Evolutionary conservation across 495 filamentous ascomycete genomes (phyloP).

Genomic region (Trypethelium eluteriae): DNA sequence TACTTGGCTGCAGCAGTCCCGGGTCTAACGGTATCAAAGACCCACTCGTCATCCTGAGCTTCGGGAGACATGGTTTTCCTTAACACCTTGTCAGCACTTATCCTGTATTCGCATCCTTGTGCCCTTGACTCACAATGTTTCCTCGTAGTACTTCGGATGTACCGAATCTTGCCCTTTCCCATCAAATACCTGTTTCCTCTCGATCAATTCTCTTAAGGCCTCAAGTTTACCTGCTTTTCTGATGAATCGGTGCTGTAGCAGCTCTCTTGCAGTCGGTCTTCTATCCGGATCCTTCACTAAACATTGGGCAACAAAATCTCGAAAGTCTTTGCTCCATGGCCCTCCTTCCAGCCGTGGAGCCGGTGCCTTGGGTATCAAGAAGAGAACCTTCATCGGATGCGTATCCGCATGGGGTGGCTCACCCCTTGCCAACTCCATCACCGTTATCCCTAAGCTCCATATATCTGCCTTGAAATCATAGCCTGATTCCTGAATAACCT

Average conservation of each 20-base stretch:
- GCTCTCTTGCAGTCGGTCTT: slow-evolving; percentile 75
- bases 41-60: slow-evolving; percentile 78
- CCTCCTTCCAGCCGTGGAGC: slow-evolving; percentile 78
- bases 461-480: slow-evolving; percentile 98
- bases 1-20: slow-evolving; percentile 22
- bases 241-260: slow-evolving; percentile 87
- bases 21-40: slow-evolving; percentile 92
- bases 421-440: slow-evolving; percentile 85
- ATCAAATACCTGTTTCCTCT: slow-evolving; percentile 66
- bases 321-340: slow-evolving; percentile 80
- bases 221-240: slow-evolving; percentile 76
- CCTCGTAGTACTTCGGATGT: slow-evolving; percentile 78
- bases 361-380: slow-evolving; percentile 86
- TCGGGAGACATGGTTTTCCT: slow-evolving; percentile 59
- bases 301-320: slow-evolving; percentile 85
- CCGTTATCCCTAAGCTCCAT: slow-evolving; percentile 95
- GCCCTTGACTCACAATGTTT: slow-evolving; percentile 56
- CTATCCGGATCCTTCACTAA: slow-evolving; percentile 82
- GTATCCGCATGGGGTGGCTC: slow-evolving; percentile 85
- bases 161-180: slow-evolving; percentile 48
- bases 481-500: slow-evolving; percentile 93
- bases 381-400: slow-evolving; percentile 98
- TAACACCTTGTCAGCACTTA: slow-evolving; percentile 5
- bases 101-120: slow-evolving; percentile 4
- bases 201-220: slow-evolving; percentile 76